phyloP scores from a whole-genome alignment of 805 yeast genomes.

The Priceomyces fermenticarens region DNA sequence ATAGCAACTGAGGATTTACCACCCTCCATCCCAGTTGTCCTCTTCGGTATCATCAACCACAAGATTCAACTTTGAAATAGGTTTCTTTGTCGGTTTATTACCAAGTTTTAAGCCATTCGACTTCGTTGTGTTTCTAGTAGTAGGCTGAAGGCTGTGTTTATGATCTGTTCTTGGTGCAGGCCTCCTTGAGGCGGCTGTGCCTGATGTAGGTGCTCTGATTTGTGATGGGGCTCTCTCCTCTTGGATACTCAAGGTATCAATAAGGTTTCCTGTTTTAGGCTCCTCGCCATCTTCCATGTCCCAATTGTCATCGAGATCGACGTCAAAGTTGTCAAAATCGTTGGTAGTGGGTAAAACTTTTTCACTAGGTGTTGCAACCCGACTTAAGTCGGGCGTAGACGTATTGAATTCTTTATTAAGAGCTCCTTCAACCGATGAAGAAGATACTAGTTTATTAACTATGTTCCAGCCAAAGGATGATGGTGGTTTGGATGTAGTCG shows the following conservation, averaged over 20 bases:
- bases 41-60: slow-evolving; percentile 27
- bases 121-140: slow-evolving; percentile 9
- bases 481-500: slow-evolving; percentile 5
- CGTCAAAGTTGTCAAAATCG: slow-evolving; percentile 5
- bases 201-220: slow-evolving; percentile 2
- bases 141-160: not conserved
- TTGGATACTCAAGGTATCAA: not conserved
- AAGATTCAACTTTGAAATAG: slow-evolving; percentile 22
- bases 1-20: slow-evolving; percentile 11
- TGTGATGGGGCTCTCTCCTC: slow-evolving; percentile 6
- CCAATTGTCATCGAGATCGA: slow-evolving; percentile 23
- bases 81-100: slow-evolving; percentile 12
- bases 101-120: slow-evolving; percentile 21
- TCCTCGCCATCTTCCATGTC: slow-evolving; percentile 9
- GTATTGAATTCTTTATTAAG: slow-evolving; percentile 34
- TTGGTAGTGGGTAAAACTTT: not conserved
- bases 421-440: slow-evolving; percentile 27
- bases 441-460: slow-evolving; percentile 32
- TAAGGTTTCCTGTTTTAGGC: not conserved
- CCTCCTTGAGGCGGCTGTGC: slow-evolving; percentile 1
- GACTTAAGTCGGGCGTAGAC: slow-evolving; percentile 36
- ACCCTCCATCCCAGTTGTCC: slow-evolving; percentile 30
- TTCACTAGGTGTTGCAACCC: slow-evolving; percentile 23
- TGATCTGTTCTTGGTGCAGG: not conserved
- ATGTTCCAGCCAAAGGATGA: slow-evolving; percentile 34